phyloP scores from a whole-genome alignment of 176 grass and related monocot species.

The Oryza meyeriana region DNA sequence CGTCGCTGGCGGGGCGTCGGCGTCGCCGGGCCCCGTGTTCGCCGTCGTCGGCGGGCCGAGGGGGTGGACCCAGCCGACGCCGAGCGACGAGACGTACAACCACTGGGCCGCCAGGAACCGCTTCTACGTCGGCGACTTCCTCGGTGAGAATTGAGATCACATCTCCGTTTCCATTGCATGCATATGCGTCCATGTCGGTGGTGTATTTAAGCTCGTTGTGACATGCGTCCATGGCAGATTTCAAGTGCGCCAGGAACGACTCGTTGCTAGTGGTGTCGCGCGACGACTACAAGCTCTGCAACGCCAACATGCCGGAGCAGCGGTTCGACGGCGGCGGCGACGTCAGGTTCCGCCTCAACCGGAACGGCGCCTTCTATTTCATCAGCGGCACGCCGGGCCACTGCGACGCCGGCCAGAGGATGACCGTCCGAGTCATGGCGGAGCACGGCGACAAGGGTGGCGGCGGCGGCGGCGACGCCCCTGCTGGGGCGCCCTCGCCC shows the following conservation, averaged over 20 bases:
- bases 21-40: neutral
- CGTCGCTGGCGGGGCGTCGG: neutral
- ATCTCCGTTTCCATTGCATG: neutral
- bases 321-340: slow-evolving; percentile 40
- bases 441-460: neutral
- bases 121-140: slow-evolving; percentile 64
- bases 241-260: slow-evolving; percentile 71
- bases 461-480: neutral
- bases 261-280: slow-evolving; percentile 58
- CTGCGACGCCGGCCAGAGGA: slow-evolving; percentile 58
- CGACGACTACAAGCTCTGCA: slow-evolving; percentile 54
- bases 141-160: slow-evolving; percentile 41
- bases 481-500: neutral
- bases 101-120: slow-evolving; percentile 66
- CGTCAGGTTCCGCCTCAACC: slow-evolving; percentile 47
- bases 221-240: slow-evolving; percentile 7
- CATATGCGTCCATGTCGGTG: neutral
- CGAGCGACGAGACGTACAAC: slow-evolving; percentile 60
- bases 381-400: slow-evolving; percentile 58
- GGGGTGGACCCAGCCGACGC: slow-evolving; percentile 46
- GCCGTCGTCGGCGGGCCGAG: slow-evolving; percentile 43
- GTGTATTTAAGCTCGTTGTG: neutral
- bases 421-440: slow-evolving; percentile 47
- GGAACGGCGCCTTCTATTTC: slow-evolving; percentile 52
- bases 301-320: neutral